Evolutionary conservation across 2,329 filamentous ascomycete species (phyloP).

Genomic region (Ceratocystis papillata): DNA sequence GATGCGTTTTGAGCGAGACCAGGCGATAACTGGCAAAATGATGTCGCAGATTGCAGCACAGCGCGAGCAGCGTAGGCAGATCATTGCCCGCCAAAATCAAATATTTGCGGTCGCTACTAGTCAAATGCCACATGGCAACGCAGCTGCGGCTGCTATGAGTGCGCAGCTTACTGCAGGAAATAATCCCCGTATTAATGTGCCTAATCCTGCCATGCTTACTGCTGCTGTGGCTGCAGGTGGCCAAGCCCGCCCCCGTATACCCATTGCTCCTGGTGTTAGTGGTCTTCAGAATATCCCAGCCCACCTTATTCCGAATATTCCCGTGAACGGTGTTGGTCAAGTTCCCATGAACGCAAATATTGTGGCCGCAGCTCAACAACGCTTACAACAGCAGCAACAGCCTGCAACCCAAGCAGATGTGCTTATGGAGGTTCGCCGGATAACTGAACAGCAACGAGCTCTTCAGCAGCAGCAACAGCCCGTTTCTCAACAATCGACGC

Average conservation of each 20-base stretch:
- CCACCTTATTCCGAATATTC: constrained; percentile 43
- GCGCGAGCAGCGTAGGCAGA: constrained; percentile 45
- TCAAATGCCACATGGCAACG: constrained; percentile 9
- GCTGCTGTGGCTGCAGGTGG: constrained; percentile 32
- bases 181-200: constrained; percentile 1
- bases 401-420: constrained; percentile 43
- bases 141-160: constrained; percentile 5
- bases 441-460: constrained; percentile 53
- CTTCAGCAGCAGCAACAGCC: constrained; percentile 40
- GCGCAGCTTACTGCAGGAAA: constrained; percentile 12
- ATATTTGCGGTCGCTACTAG: constrained; percentile 13
- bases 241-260: constrained; percentile 42
- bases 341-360: constrained; percentile 51
- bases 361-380: constrained; percentile 30
- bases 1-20: constrained; percentile 76
- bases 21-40: constrained; percentile 48
- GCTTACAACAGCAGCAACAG: constrained; percentile 41
- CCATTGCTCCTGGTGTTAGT: constrained; percentile 44
- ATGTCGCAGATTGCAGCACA: constrained; percentile 42
- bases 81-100: constrained; percentile 18
- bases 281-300: constrained; percentile 39
- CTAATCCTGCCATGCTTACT: constrained; percentile 24
- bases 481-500: constrained; percentile 27
- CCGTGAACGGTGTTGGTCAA: constrained; percentile 55
- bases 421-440: constrained; percentile 53